Conservation (phyloP, 2,329 filamentous ascomycete species). For the Fusarium nematophilum region DNA sequence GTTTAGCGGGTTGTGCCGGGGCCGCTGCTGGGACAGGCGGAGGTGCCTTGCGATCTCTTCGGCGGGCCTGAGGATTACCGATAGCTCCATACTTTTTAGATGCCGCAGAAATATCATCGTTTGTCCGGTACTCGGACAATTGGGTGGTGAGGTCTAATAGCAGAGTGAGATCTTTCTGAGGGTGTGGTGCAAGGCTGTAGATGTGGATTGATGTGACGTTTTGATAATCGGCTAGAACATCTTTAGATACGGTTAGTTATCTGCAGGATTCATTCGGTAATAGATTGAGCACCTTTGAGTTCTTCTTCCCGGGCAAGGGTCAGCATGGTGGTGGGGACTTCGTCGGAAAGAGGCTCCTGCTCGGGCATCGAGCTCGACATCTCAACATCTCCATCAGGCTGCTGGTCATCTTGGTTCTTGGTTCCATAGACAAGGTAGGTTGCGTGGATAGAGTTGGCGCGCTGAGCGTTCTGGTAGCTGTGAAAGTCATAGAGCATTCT, state of each 20-base stretch:
- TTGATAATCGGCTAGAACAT: slow-evolving; percentile 74
- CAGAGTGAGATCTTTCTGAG: slow-evolving; percentile 75
- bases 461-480: slow-evolving; percentile 82
- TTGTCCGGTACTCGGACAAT: slow-evolving; percentile 64
- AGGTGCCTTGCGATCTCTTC: slow-evolving; percentile 57
- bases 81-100: slow-evolving; percentile 79
- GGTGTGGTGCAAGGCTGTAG: slow-evolving; percentile 82
- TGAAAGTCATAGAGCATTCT: slow-evolving; percentile 95
- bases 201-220: slow-evolving; percentile 84
- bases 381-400: slow-evolving; percentile 73
- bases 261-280: not conserved
- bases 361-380: slow-evolving; percentile 75
- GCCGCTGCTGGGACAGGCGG: slow-evolving; percentile 41
- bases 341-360: slow-evolving; percentile 56
- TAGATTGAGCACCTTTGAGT: slow-evolving; percentile 64
- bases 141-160: slow-evolving; percentile 77
- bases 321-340: slow-evolving; percentile 67
- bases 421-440: slow-evolving; percentile 89
- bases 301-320: slow-evolving; percentile 78
- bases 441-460: slow-evolving; percentile 81
- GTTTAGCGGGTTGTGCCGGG: slow-evolving; percentile 38
- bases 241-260: slow-evolving; percentile 55
- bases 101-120: slow-evolving; percentile 69
- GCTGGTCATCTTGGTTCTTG: slow-evolving; percentile 56
- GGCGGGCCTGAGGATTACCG: slow-evolving; percentile 74